phyloP scores from a whole-genome alignment of 805 yeast species.

The Yamadazyma olivae region DNA sequence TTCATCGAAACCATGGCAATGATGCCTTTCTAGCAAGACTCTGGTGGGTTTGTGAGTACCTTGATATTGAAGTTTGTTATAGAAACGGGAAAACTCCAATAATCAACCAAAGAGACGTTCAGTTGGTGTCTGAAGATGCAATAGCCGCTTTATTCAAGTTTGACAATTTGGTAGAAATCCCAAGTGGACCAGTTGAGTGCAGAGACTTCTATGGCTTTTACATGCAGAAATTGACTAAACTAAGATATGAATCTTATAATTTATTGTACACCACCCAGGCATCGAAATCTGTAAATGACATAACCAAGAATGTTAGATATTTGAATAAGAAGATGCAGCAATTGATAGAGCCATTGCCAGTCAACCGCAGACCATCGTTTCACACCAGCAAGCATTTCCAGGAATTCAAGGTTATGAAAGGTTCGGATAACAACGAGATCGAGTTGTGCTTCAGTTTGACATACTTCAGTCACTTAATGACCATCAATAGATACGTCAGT shows the following conservation, averaged over 20 bases:
- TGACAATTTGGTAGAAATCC: too few species aligned
- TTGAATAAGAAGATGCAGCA: background rate
- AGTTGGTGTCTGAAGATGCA: background rate
- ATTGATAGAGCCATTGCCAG: too few species aligned
- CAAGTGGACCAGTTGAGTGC: too few species aligned
- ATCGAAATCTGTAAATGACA: background rate
- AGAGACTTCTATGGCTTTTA: too few species aligned
- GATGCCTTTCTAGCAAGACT: constrained; percentile 21
- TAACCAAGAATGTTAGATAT: too few species aligned
- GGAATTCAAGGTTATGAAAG: too few species aligned
- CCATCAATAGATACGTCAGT: constrained; percentile 28
- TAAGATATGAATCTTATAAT: constrained; percentile 28
- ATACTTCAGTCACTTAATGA: constrained; percentile 34
- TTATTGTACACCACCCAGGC: background rate
- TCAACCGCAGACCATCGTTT: too few species aligned
- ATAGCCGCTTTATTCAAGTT: too few species aligned
- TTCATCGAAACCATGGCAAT: constrained; percentile 34
- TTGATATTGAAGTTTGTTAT: constrained; percentile 37
- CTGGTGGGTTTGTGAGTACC: constrained; percentile 37
- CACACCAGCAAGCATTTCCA: too few species aligned
- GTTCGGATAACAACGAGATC: too few species aligned
- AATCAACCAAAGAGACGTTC: constrained; percentile 23
- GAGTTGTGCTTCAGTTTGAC: constrained; percentile 30
- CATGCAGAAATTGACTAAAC: constrained; percentile 17
- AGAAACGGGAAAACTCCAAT: constrained; percentile 40